phyloP scores from a whole-genome alignment of 805 yeast genomes.

The Schwanniomyces occidentalis region DNA sequence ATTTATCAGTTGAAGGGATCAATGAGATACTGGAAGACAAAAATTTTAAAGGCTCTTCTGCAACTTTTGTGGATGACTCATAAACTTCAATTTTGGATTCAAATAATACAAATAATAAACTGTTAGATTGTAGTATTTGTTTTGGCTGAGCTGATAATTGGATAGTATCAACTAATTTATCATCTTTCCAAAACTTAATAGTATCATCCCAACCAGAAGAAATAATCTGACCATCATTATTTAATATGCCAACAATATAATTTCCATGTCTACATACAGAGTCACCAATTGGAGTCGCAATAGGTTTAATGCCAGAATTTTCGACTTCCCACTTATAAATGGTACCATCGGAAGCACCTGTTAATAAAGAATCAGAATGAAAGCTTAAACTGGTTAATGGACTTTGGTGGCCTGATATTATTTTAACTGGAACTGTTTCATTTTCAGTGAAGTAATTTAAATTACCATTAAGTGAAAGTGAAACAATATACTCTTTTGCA shows the following conservation, averaged over 20 bases:
- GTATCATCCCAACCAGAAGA: constrained; percentile 92
- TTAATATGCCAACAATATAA: constrained; percentile 55
- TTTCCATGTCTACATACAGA: constrained; percentile 58
- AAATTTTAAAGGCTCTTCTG: constrained; percentile 20
- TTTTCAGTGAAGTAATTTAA: constrained; percentile 57
- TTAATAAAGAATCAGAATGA: constrained; percentile 32
- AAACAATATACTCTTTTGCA: constrained; percentile 58
- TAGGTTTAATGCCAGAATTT: constrained; percentile 11
- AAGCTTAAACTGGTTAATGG: constrained; percentile 63
- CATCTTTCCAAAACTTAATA: constrained; percentile 43
- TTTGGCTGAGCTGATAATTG: constrained; percentile 36
- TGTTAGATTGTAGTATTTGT: constrained; percentile 27
- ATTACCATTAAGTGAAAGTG: constrained; percentile 72
- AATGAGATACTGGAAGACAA: constrained; percentile 25
- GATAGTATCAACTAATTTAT: constrained; percentile 10
- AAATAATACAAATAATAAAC: constrained; percentile 28
- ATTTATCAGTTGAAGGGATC: constrained; percentile 16
- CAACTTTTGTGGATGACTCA: constrained; percentile 7
- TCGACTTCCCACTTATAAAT: constrained; percentile 57
- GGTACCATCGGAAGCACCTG: constrained; percentile 86
- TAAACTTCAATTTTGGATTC: constrained; percentile 31
- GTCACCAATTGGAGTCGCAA: constrained; percentile 35
- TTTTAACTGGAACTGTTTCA: constrained; percentile 30
- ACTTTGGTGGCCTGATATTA: constrained; percentile 77
- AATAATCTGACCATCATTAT: constrained; percentile 28